Evolutionary conservation across 768 basidiomycete species (phyloP), one percentile per base, ranked within the genome.

Genomic region (Pulveroboletus sp.): DNA sequence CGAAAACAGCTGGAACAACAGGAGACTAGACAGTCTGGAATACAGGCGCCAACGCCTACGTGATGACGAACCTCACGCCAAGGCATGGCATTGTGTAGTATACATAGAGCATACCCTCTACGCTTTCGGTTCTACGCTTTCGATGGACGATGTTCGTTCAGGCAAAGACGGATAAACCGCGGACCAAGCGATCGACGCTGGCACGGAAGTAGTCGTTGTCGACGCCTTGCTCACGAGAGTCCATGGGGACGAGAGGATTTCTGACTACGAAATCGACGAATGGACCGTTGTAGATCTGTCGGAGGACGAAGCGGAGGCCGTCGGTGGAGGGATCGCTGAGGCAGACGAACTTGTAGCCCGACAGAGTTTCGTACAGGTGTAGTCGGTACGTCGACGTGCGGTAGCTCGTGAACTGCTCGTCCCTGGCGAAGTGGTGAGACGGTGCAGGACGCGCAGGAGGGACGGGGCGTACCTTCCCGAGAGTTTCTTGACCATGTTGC

Each of bases 301-400:
- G 82, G 32, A 97, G 71, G 45, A 91, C 75, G 59, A 84, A 83
- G 16, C 88, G 85, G 39, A 94, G 74, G 2, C 88, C 87, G 53
- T 97, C 94, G 31, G 87, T 75, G 47, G 77, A 77, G 1, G 91
- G 89, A 62, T 96, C 93, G 54, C 85, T 89, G 57, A 97, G 81
- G 76, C 98, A 90, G 62, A 97, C 77, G 70, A 99, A 95, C 64
- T 93, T 93, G 81, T 92, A 96, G 13, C 91, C 89, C 4, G 93
- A 90, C 4, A 84, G 58, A 1, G 96, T 93, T 67, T 95, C 93
- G 70, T 85, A 95, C 47, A 95, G 73, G 69, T 98, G 94, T 9
- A 98, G 78, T 65, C 86, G 94, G 77, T 99, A 99, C 4, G 85
- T 72, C 20, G 92, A 90, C 3, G 96, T 98, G 57, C 83, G 81